These are phyloP conservation scores for Acanthamoeba lenticulata DNA, from an alignment of 208 protist species.

Conservation along the genomic window DNA sequence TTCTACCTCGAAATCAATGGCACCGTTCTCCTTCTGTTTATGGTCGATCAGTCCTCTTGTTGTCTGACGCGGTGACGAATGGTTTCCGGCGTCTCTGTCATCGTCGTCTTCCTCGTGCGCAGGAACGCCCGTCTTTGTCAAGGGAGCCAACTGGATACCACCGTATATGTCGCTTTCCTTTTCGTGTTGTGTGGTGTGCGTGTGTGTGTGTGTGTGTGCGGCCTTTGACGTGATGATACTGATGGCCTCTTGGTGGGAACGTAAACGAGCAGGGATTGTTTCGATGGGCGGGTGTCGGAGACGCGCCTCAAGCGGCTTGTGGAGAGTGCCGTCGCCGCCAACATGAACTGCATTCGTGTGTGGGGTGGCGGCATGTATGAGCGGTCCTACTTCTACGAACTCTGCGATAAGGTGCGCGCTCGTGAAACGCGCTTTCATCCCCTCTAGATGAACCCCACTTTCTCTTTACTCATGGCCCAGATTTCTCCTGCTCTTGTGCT, in stretches of 20 bases:
- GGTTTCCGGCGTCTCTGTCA: not conserved
- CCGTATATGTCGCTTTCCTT: too few species aligned
- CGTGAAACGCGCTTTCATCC: not conserved
- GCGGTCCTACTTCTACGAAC: conserved; percentile 85
- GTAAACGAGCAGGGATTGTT: conserved; percentile 69
- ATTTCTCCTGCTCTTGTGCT: not conserved
- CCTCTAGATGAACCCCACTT: not conserved
- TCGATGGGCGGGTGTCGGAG: conserved; percentile 57
- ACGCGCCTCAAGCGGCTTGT: not conserved
- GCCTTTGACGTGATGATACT: too few species aligned
- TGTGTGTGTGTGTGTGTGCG: too few species aligned
- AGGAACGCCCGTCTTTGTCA: conserved; percentile 76
- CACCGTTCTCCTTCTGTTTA: too few species aligned
- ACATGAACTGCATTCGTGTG: conserved; percentile 87
- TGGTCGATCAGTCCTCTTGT: too few species aligned
- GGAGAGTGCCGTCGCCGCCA: conserved; percentile 61
- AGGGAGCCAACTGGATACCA: conserved; percentile 59
- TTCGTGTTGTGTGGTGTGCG: too few species aligned
- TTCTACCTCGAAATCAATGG: conserved; percentile 46
- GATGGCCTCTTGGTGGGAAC: too few species aligned
- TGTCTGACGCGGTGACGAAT: not conserved
- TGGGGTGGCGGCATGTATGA: conserved; percentile 90
- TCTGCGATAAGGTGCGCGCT: conserved; percentile 75
- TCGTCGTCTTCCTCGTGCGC: too few species aligned
- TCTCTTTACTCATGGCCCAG: not conserved